Evolutionary conservation across 2,329 filamentous ascomycete species (phyloP).

Genomic region (Ceratocystis huliohia): DNA sequence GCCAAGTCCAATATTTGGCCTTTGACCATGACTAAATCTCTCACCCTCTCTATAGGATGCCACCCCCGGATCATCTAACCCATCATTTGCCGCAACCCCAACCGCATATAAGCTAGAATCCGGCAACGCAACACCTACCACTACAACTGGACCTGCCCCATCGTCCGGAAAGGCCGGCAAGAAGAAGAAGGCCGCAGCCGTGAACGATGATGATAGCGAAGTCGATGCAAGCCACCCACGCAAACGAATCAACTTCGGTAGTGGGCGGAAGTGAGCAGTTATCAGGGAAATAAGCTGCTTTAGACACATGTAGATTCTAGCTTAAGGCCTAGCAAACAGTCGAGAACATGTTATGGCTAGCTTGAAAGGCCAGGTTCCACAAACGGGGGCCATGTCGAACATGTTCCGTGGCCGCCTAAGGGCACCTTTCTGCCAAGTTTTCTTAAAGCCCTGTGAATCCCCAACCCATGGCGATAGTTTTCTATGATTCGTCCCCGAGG

Average conservation of each 20-base stretch:
- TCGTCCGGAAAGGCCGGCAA: conserved; percentile 37
- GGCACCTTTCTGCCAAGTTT: neutral
- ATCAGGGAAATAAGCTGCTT: too few species aligned
- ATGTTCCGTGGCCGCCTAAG: neutral
- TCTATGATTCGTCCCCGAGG: neutral
- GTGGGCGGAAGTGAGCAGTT: conserved; percentile 35
- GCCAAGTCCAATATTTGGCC: neutral
- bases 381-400: neutral
- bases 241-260: conserved; percentile 46
- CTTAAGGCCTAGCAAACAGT: neutral
- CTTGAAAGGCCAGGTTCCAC: neutral
- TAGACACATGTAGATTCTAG: neutral
- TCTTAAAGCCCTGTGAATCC: too few species aligned
- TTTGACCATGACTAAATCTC: neutral
- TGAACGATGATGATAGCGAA: conserved; percentile 44
- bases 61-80: conserved; percentile 34
- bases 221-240: conserved; percentile 42
- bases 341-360: too few species aligned
- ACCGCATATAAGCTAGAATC: conserved; percentile 35
- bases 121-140: conserved; percentile 32
- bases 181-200: conserved; percentile 44
- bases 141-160: conserved; percentile 39
- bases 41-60: conserved; percentile 29
- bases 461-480: neutral
- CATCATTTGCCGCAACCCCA: conserved; percentile 42